These are phyloP conservation scores for Fusarium haematococcum DNA, from an alignment of 2,329 filamentous ascomycete species.

Conservation along the genomic window DNA sequence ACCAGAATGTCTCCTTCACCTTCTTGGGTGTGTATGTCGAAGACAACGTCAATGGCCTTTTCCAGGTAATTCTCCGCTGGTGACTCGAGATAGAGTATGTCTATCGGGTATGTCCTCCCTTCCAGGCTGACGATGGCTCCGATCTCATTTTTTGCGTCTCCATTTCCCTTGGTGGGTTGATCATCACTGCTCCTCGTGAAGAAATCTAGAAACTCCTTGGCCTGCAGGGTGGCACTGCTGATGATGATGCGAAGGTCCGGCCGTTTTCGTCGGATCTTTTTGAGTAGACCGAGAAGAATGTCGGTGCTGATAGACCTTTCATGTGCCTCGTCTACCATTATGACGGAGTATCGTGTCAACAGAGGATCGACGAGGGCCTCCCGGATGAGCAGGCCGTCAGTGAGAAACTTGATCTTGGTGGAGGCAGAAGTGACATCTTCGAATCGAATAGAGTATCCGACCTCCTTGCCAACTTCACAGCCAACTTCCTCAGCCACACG, in stretches of 20 bases:
- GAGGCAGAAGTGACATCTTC: slow-evolving; percentile 89
- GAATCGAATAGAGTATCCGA: slow-evolving; percentile 92
- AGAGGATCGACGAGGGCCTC: slow-evolving; percentile 95
- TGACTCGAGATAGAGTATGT: slow-evolving; percentile 82
- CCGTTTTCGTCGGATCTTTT: slow-evolving; percentile 86
- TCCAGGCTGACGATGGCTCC: slow-evolving; percentile 81
- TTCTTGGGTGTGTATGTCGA: slow-evolving; percentile 88
- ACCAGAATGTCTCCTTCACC: slow-evolving; percentile 87
- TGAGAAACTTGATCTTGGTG: slow-evolving; percentile 94
- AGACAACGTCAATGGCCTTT: slow-evolving; percentile 82
- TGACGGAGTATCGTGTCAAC: slow-evolving; percentile 89
- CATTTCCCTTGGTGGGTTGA: slow-evolving; percentile 39
- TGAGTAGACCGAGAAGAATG: slow-evolving; percentile 87
- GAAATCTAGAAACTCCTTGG: slow-evolving; percentile 85
- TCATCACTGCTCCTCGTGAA: slow-evolving; percentile 66
- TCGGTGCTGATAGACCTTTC: slow-evolving; percentile 94
- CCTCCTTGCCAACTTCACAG: slow-evolving; percentile 88
- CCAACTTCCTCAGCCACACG: slow-evolving; percentile 91
- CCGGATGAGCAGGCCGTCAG: slow-evolving; percentile 89
- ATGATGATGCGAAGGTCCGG: slow-evolving; percentile 88
- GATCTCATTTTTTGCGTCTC: slow-evolving; percentile 46
- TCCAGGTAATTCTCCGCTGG: slow-evolving; percentile 90
- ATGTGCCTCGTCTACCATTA: slow-evolving; percentile 98
- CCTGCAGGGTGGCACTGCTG: slow-evolving; percentile 93
- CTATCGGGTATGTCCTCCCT: slow-evolving; percentile 89